Conservation (phyloP, 306 rosid genomes). For the Abrus precatorius region DNA sequence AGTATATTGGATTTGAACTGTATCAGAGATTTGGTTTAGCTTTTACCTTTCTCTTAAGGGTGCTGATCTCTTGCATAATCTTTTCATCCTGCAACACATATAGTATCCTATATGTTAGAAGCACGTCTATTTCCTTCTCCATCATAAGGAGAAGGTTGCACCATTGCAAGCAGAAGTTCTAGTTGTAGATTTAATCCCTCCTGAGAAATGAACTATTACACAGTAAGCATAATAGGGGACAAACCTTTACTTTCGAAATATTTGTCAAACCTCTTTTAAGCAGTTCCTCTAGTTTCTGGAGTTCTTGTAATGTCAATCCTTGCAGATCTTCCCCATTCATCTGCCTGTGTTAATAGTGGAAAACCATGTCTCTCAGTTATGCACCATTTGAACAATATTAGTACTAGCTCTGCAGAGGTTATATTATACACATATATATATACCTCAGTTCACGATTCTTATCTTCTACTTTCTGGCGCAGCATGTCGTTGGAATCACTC, state of each 20-base stretch:
- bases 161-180: not conserved
- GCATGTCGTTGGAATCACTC: conserved; percentile 19
- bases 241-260: conserved; percentile 51
- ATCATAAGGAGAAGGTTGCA: conserved; percentile 8
- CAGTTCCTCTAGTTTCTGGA: conserved; percentile 48
- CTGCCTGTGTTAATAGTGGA: conserved; percentile 40
- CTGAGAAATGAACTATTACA: conserved; percentile 8
- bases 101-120: not conserved
- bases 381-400: not conserved
- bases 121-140: not conserved
- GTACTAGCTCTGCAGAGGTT: not conserved
- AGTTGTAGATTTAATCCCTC: conserved; percentile 5
- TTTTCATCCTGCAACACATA: conserved; percentile 51
- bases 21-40: not conserved
- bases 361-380: not conserved
- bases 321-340: conserved; percentile 55
- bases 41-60: conserved; percentile 54
- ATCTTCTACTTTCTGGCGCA: conserved; percentile 48
- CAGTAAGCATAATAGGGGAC: not conserved
- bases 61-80: conserved; percentile 34
- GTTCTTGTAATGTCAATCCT: conserved; percentile 48
- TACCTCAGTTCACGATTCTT: conserved; percentile 53
- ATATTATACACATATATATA: not conserved
- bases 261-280: conserved; percentile 44
- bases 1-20: conserved; percentile 3